These are phyloP conservation scores for Arthrobotrys megalospora DNA, from an alignment of 2,329 filamentous ascomycete species.

Conservation along the genomic window DNA sequence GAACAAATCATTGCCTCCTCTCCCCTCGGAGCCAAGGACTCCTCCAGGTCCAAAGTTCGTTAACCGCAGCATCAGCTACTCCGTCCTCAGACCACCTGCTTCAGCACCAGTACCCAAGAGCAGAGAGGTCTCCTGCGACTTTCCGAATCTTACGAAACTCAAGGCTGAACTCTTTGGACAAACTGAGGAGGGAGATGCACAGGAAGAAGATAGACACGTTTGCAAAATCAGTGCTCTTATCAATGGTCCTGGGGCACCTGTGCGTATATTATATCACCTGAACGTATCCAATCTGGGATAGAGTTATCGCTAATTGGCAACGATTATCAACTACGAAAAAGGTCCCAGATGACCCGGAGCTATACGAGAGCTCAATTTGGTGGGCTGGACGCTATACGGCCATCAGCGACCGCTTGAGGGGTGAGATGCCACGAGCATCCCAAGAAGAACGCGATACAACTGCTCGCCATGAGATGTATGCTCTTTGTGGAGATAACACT, in stretches of 20 bases:
- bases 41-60: background rate
- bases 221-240: slow-evolving; percentile 34
- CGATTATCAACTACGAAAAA: background rate
- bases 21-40: slow-evolving; percentile 30
- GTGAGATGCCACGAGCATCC: slow-evolving; percentile 39
- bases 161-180: slow-evolving; percentile 8
- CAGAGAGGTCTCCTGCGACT: slow-evolving; percentile 42
- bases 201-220: slow-evolving; percentile 11
- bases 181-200: background rate
- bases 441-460: slow-evolving; percentile 31
- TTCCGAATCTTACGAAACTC: background rate
- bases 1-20: slow-evolving; percentile 48
- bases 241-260: slow-evolving; percentile 18
- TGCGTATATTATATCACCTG: slow-evolving; percentile 6
- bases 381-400: slow-evolving; percentile 52
- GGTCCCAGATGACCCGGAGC: slow-evolving; percentile 43
- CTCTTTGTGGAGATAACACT: slow-evolving; percentile 18
- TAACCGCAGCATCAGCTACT: slow-evolving; percentile 49
- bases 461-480: slow-evolving; percentile 24
- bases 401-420: slow-evolving; percentile 45
- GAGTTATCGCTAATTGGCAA: no score
- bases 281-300: no score
- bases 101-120: slow-evolving; percentile 22
- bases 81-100: slow-evolving; percentile 18
- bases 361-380: slow-evolving; percentile 46